Conservation (phyloP, 257 asterid genomes). For the Ilex aquifolium region DNA sequence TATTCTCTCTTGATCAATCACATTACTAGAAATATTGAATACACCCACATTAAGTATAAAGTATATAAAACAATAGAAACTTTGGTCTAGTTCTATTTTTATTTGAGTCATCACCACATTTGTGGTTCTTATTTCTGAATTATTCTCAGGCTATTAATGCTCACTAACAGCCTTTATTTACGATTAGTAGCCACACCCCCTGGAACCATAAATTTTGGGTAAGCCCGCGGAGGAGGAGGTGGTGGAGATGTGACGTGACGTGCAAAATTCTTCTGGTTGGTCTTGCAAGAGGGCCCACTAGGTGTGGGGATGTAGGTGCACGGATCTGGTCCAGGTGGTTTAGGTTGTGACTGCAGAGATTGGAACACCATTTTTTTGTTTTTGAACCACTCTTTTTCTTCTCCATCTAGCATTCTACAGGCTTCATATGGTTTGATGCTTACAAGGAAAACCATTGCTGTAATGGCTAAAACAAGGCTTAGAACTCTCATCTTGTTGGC, state of each 20-base stretch:
- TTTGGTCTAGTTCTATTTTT: too few relatives aligned
- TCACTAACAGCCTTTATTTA: too few relatives aligned
- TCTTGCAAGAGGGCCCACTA: neutral
- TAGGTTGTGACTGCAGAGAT: neutral
- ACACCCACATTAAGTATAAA: too few relatives aligned
- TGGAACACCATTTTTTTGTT: neutral
- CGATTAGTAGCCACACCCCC: too few relatives aligned
- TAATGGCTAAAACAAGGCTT: neutral
- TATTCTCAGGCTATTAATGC: too few relatives aligned
- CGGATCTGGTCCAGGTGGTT: neutral
- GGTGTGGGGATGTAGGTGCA: neutral
- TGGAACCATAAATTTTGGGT: too few relatives aligned
- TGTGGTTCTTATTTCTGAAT: too few relatives aligned
- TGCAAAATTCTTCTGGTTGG: neutral
- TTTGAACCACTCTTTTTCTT: neutral
- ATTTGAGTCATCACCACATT: too few relatives aligned
- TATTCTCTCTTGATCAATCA: too few relatives aligned
- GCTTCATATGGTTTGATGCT: slow-evolving; percentile 3
- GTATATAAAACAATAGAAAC: too few relatives aligned
- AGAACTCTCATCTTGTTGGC: slow-evolving; percentile 7
- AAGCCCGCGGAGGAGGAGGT: neutral
- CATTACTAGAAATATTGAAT: too few relatives aligned
- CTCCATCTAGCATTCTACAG: neutral
- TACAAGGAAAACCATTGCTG: slow-evolving; percentile 1
- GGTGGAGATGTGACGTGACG: neutral